Percentiles rank a stretch among this genome's conserved stretches.
These are phyloP conservation scores for Thinopyrum elongatum DNA, from an alignment of 176 grass and related monocot genomes.

Conservation along the genomic window DNA sequence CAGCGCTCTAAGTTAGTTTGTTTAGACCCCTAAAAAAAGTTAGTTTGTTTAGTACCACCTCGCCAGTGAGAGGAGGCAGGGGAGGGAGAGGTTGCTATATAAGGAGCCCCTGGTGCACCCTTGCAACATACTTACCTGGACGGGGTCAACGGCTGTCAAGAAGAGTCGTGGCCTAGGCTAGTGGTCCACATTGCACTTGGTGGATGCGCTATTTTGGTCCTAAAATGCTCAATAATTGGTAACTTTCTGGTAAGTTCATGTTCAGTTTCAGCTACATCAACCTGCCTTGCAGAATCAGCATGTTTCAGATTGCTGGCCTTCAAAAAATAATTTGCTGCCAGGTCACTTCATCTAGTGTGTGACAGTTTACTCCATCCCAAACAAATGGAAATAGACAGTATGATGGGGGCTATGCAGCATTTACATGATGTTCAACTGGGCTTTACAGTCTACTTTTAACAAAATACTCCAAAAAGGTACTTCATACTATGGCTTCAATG, in stretches of 20 bases:
- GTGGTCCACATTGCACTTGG: too few species aligned
- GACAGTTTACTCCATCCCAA: too few species aligned
- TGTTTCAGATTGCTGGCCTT: too few species aligned
- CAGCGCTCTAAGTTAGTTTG: too few species aligned
- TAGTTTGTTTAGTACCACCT: neutral
- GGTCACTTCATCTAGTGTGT: too few species aligned
- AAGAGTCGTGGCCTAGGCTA: constrained; percentile 15
- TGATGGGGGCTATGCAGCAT: neutral
- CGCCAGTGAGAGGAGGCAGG: neutral
- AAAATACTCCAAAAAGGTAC: neutral
- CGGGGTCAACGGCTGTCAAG: constrained; percentile 16
- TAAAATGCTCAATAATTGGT: too few species aligned
- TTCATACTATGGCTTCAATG: neutral
- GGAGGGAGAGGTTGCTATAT: neutral
- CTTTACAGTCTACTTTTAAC: neutral
- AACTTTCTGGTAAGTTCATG: too few species aligned
- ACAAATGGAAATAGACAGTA: neutral
- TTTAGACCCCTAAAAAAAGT: too few species aligned
- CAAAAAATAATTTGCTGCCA: too few species aligned
- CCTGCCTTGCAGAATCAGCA: too few species aligned
- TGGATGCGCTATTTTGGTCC: neutral
- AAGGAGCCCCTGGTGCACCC: neutral
- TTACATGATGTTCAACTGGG: neutral
- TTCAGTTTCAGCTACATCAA: too few species aligned
- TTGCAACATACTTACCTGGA: constrained; percentile 38